Conservation (phyloP, 2,329 filamentous ascomycete species). For the Thermoascus crustaceus region DNA sequence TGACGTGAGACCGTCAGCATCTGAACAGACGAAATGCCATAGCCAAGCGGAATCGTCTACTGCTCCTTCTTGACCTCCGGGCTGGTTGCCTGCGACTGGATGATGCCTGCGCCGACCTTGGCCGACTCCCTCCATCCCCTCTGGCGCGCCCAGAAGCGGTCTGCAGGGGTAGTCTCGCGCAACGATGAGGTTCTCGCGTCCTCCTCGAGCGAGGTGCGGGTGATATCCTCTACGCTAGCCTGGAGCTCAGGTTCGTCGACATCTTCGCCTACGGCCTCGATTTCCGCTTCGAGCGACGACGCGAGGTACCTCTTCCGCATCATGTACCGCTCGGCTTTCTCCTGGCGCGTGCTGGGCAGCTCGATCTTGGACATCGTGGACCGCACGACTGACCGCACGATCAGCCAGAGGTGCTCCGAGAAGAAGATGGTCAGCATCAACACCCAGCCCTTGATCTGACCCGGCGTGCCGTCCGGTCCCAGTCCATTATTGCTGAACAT, state of each 20-base stretch:
- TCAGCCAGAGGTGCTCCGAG: constrained; percentile 83
- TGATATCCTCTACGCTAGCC: constrained; percentile 21
- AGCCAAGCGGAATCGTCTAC: constrained; percentile 13
- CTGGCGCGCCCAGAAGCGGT: constrained; percentile 39
- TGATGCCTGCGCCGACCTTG: constrained; percentile 33
- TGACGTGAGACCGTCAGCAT: too few relatives aligned
- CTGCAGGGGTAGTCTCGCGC: constrained; percentile 23
- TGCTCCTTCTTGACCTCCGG: constrained; percentile 28
- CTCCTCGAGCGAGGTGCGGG: constrained; percentile 33
- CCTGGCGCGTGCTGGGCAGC: constrained; percentile 76
- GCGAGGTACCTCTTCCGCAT: constrained; percentile 73
- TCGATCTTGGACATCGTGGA: constrained; percentile 72
- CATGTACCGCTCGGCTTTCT: constrained; percentile 69
- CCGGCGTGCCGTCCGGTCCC: constrained; percentile 31
- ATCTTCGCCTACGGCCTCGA: constrained; percentile 12
- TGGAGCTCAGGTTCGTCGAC: constrained; percentile 8
- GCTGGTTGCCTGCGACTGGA: constrained; percentile 23
- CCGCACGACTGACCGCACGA: constrained; percentile 63
- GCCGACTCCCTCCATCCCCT: constrained; percentile 37
- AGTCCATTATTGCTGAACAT: constrained; percentile 68
- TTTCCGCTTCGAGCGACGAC: constrained; percentile 16
- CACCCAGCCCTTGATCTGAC: constrained; percentile 68
- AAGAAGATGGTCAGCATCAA: constrained; percentile 75
- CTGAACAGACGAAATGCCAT: too few relatives aligned
- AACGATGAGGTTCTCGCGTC: constrained; percentile 31